Evolutionary conservation across 2,329 filamentous ascomycete genomes (phyloP), one percentile per base, ranked within the genome.

Genomic region (Colletotrichum sansevieriae): DNA sequence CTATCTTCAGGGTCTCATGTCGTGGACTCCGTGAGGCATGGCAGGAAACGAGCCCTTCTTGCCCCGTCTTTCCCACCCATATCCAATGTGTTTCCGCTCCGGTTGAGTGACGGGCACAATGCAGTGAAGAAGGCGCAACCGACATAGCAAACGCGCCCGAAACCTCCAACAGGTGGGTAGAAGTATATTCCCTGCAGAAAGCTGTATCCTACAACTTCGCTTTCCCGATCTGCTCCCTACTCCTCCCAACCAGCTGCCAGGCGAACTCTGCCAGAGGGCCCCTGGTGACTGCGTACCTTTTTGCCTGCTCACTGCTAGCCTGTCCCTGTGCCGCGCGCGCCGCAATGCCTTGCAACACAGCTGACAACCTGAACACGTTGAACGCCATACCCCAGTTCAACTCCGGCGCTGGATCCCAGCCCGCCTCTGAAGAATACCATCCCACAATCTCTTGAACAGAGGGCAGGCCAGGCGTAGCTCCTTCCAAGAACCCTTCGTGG

Each of bases 281-380:
- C 81, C 92, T 90, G 78, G 88, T 87, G 63, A 82, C 83, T 0
- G 86, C 94, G 79, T 97, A 93, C 47, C 90, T 85, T 73, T 85
- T 87, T 7, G 96, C 96, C 77, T 92, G 88, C 66, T 89, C 92
- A 78, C 94, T 97, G 80, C 94, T 97, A 43, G 96, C 96, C 85
- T 98, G 95, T 56, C 95, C 84, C 55, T 87, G 82, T 29, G 96
- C 96, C 78, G 92, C 92, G 71, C 96, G 84, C 57, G 96, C 96
- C 56, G 95, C 95, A 77, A 99, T 98, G 3, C 96, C 96, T 83
- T 99, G 96, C 73, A 84, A 87, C 71, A 92, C 89, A 58, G 85
- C 89, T 35, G 88, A 83, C 61, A 85, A 80, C 73, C 88, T 84
- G 78, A 90, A 90, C 47, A 89, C 83, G 74, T 82, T 86, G 76